phyloP scores from a whole-genome alignment of 352 stramenopile species.

The Pythium apleroticum region DNA sequence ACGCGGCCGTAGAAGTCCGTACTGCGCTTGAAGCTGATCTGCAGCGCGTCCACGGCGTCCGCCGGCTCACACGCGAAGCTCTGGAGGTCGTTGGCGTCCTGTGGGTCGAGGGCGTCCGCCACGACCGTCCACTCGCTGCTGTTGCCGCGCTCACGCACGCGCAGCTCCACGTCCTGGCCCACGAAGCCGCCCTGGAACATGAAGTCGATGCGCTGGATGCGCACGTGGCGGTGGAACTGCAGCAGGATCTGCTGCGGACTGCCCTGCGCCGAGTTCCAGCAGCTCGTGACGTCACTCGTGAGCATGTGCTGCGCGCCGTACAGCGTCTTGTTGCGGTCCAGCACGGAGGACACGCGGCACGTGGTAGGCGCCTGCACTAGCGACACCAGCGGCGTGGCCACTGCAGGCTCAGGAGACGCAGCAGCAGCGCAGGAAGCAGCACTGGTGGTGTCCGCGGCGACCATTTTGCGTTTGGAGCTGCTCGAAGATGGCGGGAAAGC shows the following conservation, averaged over 20 bases:
- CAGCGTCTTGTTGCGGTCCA: conserved; percentile 64
- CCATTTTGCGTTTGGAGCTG: neutral
- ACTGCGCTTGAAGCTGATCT: conserved; percentile 56
- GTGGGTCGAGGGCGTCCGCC: conserved; percentile 32
- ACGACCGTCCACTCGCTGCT: conserved; percentile 29
- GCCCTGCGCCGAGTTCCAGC: conserved; percentile 74
- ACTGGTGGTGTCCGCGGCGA: neutral
- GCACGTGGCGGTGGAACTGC: conserved; percentile 55
- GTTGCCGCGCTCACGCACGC: conserved; percentile 14
- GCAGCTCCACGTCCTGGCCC: conserved; percentile 55
- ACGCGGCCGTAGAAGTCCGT: conserved; percentile 78
- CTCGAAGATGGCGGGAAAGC: neutral
- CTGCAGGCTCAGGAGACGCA: neutral
- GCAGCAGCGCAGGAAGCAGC: neutral
- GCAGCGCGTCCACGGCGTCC: conserved; percentile 37
- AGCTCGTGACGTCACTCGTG: conserved; percentile 41
- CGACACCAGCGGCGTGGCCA: conserved; percentile 10
- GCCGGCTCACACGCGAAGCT: conserved; percentile 30
- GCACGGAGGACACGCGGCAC: conserved; percentile 64
- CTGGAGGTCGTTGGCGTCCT: conserved; percentile 62
- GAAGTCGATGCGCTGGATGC: conserved; percentile 37
- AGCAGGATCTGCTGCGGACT: conserved; percentile 63
- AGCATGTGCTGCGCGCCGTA: conserved; percentile 66
- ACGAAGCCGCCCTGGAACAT: conserved; percentile 84
- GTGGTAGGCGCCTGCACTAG: conserved; percentile 45